Evolutionary conservation across 148 eudicot genomes (phyloP), one percentile per base, ranked within the genome.

Genomic region (Rhododendron ovatum): DNA sequence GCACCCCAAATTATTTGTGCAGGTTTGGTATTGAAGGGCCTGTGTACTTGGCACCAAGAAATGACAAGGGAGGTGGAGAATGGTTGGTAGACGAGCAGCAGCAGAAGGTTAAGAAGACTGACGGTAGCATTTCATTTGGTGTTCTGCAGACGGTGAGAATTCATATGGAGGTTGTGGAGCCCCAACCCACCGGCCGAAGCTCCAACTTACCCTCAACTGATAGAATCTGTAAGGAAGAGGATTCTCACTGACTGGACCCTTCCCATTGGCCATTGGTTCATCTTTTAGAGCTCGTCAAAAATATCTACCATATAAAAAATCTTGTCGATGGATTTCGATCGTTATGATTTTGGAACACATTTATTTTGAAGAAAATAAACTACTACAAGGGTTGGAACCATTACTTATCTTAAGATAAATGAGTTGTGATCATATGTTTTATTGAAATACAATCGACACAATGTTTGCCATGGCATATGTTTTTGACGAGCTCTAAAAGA

Each of bases 1-100:
- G 20, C 8, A 4, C 24, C 43, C 83, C 55, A 59, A 26, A 37
- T 41, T 3, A 2, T 26, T 5, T 79, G 18, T 90, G 48, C 92
- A 97, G 99, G 88, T 97, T 89, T 88, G 99, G 99, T 30, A 97
- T 97, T 47, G 98, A 95, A 90, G 99, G 99, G 63, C 98, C 99
- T 1, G 98, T 97, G 20, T 93, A 94, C 89, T 86, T 97, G 90
- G 93, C 92, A 7, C 81, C 89, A 50, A 92, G 78, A 90, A 92
- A 92, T 24, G 93, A 91, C 5, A 95, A 93, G 30, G 92, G 90
- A 51, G 91, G 75, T 30, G 95, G 95, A 83, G 98, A 95, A 85
- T 97, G 99, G 99, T 67, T 91, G 30, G 95, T 97, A 15, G 99
- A 97, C 80, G 99, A 97, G 91, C 96, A 93, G 83, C 90, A 89